These are phyloP conservation scores for Tetrapisispora taiwanensis DNA, from an alignment of 805 yeast species.

Conservation along the genomic window DNA sequence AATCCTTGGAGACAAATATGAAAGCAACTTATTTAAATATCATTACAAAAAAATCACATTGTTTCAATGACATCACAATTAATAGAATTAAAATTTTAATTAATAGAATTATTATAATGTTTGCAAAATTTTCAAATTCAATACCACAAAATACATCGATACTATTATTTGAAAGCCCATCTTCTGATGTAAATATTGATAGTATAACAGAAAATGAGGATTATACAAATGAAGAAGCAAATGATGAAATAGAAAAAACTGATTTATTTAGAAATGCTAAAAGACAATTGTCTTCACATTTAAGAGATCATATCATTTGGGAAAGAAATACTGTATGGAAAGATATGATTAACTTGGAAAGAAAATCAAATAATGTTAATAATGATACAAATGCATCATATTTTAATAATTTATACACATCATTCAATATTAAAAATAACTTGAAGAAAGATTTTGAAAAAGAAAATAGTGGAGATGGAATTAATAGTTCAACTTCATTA, in stretches of 20 bases:
- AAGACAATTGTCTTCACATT: constrained; percentile 40
- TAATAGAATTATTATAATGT: constrained; percentile 42
- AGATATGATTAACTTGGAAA: constrained; percentile 84
- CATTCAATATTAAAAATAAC: constrained; percentile 1
- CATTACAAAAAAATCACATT: constrained; percentile 38
- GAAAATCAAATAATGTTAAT: constrained; percentile 71
- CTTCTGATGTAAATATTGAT: neutral
- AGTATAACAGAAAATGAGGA: neutral
- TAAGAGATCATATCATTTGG: constrained; percentile 93
- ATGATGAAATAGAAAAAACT: constrained; percentile 2
- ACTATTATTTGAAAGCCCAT: neutral
- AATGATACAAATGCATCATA: constrained; percentile 20
- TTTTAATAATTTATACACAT: constrained; percentile 1
- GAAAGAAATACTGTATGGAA: constrained; percentile 97
- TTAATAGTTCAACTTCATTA: neutral
- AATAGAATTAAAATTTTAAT: constrained; percentile 42
- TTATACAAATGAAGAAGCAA: neutral
- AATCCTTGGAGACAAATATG: constrained; percentile 54
- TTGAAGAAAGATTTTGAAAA: constrained; percentile 1
- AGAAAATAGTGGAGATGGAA: neutral
- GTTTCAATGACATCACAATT: constrained; percentile 44
- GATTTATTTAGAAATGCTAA: constrained; percentile 30
- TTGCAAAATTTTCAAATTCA: constrained; percentile 36
- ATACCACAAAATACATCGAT: constrained; percentile 1
- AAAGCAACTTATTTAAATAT: constrained; percentile 47